These are phyloP conservation scores for Melampsora larici-populina DNA, from an alignment of 1,284 basidiomycete genomes.

Conservation along the genomic window DNA sequence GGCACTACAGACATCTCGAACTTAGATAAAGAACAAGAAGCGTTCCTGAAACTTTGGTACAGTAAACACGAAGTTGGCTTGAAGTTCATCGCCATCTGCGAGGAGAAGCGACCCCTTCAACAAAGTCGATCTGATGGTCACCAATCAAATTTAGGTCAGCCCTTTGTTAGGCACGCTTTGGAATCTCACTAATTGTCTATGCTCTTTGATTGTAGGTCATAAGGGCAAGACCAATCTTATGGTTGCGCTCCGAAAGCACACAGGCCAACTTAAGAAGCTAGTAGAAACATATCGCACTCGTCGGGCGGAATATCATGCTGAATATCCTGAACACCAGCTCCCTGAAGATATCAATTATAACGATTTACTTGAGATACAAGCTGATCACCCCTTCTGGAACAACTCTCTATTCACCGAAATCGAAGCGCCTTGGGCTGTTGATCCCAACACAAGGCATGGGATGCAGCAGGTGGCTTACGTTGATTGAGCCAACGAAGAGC, in stretches of 20 bases:
- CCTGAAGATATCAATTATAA: background rate
- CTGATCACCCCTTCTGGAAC: background rate
- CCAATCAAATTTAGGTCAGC: background rate
- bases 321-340: background rate
- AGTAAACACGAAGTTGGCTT: background rate
- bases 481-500: background rate
- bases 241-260: background rate
- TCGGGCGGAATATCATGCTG: background rate
- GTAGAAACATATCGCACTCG: background rate
- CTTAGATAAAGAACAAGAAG: background rate
- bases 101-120: background rate
- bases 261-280: background rate
- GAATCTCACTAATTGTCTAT: background rate
- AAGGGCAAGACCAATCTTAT: background rate
- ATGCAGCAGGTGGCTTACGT: background rate
- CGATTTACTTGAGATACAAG: background rate
- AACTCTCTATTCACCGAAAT: background rate
- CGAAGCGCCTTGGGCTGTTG: background rate
- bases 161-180: background rate
- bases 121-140: background rate
- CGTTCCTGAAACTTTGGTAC: background rate
- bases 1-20: background rate
- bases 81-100: no score
- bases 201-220: background rate
- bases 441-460: background rate